Base-by-base conservation (phyloP, 1,284 basidiomycete genomes). In the Phellopilus nigrolimitatus region DNA sequence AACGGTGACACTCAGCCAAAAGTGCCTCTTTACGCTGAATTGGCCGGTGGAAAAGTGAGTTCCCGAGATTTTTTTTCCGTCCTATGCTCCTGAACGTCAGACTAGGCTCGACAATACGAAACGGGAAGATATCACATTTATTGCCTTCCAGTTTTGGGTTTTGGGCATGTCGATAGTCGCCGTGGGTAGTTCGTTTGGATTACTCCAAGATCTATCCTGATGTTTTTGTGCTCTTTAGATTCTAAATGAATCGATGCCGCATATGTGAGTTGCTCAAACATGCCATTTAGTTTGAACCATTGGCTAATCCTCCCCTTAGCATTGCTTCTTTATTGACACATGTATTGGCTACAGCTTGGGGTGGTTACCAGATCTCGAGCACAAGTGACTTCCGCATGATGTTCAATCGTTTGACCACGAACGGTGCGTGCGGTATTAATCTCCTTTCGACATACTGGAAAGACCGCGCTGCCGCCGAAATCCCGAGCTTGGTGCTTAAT, bases 231-330 rank as follows among this genome's bases (percentile, higher is more conserved):
- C 19, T 27, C 22, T 31, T 17, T 44, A 66, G 66, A 66, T 90
- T 41, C 65, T 88, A 47, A 88, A 90, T 62, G 87, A 90, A 66
- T 89, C 87, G 0, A 85, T 89, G 49, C 87, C 87, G 4, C 88
- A 91, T 57, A 81, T 82, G 70, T 74, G 61, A 54, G 75, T 58
- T n/a, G 13, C n/a, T n/a, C n/a, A n/a, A n/a, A n/a, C n/a, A n/a
- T n/a, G n/a, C 27, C n/a, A n/a, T 27, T n/a, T 39, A 13, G 13
- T 42, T 17, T 15, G 5, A 15, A 15, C 9, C 31, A 25, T 46
- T 51, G 9, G 41, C 7, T n/a, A 9, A 22, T 12, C 24, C 9
- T 47, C 22, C n/a, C 37, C 19, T 33, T 41, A 73, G 72, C 47
- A 66, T 84, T 34, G 84, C 86, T 1, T 79, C 84, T 13, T 70